phyloP scores from a whole-genome alignment of 805 yeast genomes.

The Millerozyma acaciae region DNA sequence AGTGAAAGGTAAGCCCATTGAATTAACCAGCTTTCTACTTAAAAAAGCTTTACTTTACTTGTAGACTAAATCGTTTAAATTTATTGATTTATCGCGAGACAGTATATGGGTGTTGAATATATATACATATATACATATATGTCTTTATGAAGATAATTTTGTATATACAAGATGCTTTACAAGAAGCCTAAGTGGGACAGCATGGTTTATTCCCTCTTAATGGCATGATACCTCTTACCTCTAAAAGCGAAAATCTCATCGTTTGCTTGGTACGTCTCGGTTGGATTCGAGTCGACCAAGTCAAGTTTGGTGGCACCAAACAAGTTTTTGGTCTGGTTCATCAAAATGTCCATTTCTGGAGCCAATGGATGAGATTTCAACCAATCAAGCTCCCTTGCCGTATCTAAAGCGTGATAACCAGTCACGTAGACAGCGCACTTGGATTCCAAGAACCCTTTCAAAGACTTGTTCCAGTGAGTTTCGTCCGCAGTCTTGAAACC shows the following conservation, averaged over 20 bases:
- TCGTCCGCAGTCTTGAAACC: constrained; percentile 83
- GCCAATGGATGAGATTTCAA: constrained; percentile 53
- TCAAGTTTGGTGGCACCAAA: constrained; percentile 93
- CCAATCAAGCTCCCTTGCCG: constrained; percentile 67
- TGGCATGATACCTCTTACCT: constrained; percentile 95
- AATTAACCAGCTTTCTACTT: too few species aligned
- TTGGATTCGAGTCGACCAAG: constrained; percentile 86
- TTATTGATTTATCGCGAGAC: not conserved
- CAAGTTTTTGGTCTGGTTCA: constrained; percentile 67
- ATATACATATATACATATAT: not conserved
- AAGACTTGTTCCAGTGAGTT: constrained; percentile 78
- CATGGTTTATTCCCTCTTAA: constrained; percentile 30
- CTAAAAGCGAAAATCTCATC: constrained; percentile 87
- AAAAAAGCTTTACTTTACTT: too few species aligned
- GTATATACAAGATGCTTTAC: too few species aligned
- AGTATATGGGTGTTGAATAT: constrained; percentile 1
- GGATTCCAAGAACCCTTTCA: constrained; percentile 85
- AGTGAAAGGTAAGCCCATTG: constrained; percentile 19
- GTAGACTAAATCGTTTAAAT: too few species aligned
- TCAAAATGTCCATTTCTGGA: constrained; percentile 75
- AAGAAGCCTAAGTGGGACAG: too few species aligned
- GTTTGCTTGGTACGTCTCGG: constrained; percentile 89
- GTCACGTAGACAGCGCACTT: constrained; percentile 91
- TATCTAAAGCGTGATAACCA: constrained; percentile 79
- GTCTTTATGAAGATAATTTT: not conserved